Base-by-base conservation (phyloP, 164 flowering plant species). In the Litsea cubeba region DNA sequence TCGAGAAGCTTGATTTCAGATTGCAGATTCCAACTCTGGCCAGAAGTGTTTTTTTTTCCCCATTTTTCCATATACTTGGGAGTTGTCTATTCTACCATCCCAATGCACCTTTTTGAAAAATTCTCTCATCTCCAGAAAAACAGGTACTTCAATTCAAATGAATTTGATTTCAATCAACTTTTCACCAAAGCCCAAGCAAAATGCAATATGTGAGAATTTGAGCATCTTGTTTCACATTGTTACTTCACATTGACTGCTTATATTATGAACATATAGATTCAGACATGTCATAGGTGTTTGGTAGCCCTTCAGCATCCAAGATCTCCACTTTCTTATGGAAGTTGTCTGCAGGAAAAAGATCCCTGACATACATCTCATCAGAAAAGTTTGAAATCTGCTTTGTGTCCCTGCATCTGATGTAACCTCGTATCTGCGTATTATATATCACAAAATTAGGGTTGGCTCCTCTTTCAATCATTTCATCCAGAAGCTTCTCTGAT, bases 401-500 rank as follows among this genome's bases (percentile, higher is more conserved):
- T 11, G n/a, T 23, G 28, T 79, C 79, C 65, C 78, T 66, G 23
- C 71, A 64, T 66, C 68, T 81, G 58, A 74, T 71, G 70, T 74
- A 74, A 71, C 78, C 78, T 72, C 79, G 83, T 68, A 83, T 72
- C 24, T 72, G 57, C 70, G 70, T 72, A 68, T 77, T 73, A 72
- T 74, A 82, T 49, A 66, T 78, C 71, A 71, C 67, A 65, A 74
- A 64, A 26, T 75, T 75, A 11, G 83, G 76, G 25, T 78, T 73
- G 17, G 76, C 49, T 26, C 81, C 84, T 14, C 35, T 77, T 49
- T 81, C 73, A 63, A 76, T 62, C 87, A 85, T 84, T 72, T 83
- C 77, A 80, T 84, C 79, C 74, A 88, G 79, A 79, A 87, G 80
- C 74, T 79, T 77, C 77, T 69, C 25, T 30, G 83, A 75, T 68